These are phyloP conservation scores for Cadophora sp. DNA, from an alignment of 2,329 filamentous ascomycete genomes.

Conservation along the genomic window DNA sequence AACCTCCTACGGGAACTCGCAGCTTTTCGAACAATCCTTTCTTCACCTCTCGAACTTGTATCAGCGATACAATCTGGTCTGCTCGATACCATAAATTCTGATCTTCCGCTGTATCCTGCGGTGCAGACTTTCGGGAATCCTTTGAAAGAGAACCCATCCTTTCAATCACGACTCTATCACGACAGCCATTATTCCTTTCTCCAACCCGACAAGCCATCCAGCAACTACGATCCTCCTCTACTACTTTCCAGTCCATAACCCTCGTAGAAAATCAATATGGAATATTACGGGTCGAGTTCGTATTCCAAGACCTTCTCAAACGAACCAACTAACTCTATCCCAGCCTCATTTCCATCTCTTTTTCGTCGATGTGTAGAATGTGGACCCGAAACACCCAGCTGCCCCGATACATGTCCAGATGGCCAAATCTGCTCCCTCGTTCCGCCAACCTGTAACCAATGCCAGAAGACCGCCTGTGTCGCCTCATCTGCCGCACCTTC, in stretches of 20 bases:
- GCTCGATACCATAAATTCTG: constrained; percentile 15
- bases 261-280: constrained; percentile 17
- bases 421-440: constrained; percentile 66
- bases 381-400: constrained; percentile 57
- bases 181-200: not conserved
- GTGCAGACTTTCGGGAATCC: constrained; percentile 6
- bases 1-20: constrained; percentile 25
- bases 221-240: not conserved
- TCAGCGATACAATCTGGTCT: constrained; percentile 29
- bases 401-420: constrained; percentile 59
- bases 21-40: constrained; percentile 32
- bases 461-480: constrained; percentile 64
- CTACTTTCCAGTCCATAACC: not conserved
- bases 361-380: constrained; percentile 68
- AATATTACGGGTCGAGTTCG: constrained; percentile 32
- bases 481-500: constrained; percentile 43
- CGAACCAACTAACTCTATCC: constrained; percentile 22
- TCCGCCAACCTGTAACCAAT: constrained; percentile 63
- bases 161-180: constrained; percentile 14
- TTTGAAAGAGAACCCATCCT: constrained; percentile 13
- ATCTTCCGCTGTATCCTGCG: constrained; percentile 20
- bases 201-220: not conserved
- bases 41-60: constrained; percentile 28
- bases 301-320: not conserved
- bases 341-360: constrained; percentile 46